These are phyloP conservation scores for Saccharum officinarum DNA, from an alignment of 176 grass and related monocot genomes.

Conservation along the genomic window DNA sequence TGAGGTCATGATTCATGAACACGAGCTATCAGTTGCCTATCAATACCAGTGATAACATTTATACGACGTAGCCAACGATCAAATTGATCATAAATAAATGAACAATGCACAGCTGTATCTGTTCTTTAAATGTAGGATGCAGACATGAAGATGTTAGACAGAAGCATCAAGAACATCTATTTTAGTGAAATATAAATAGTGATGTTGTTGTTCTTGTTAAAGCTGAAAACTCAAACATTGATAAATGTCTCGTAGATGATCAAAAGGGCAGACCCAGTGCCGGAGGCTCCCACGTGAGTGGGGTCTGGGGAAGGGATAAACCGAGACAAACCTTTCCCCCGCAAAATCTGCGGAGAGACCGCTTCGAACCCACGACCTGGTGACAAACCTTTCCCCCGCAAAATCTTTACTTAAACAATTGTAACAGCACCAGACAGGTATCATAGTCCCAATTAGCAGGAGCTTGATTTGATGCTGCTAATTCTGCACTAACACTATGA, in stretches of 20 bases:
- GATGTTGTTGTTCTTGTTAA: background rate
- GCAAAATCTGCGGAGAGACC: too few species aligned
- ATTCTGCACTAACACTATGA: background rate
- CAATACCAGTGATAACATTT: background rate
- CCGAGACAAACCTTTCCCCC: too few species aligned
- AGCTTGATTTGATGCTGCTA: background rate
- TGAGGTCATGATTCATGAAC: background rate
- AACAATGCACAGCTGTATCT: background rate
- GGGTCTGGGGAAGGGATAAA: too few species aligned
- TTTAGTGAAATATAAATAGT: background rate
- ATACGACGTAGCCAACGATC: too few species aligned
- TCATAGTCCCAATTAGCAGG: background rate
- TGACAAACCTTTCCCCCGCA: too few species aligned
- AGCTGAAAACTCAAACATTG: background rate
- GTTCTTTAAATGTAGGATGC: background rate
- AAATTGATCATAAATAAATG: background rate
- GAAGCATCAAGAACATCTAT: background rate
- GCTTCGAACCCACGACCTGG: too few species aligned
- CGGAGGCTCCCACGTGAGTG: too few species aligned
- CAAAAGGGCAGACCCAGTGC: too few species aligned
- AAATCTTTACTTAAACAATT: background rate
- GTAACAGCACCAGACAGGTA: background rate
- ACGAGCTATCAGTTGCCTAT: background rate
- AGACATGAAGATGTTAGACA: background rate
- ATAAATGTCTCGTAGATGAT: background rate